These are phyloP conservation scores for Pseudogymnoascus sp. DNA, from an alignment of 2,329 filamentous ascomycete genomes.

Conservation along the genomic window DNA sequence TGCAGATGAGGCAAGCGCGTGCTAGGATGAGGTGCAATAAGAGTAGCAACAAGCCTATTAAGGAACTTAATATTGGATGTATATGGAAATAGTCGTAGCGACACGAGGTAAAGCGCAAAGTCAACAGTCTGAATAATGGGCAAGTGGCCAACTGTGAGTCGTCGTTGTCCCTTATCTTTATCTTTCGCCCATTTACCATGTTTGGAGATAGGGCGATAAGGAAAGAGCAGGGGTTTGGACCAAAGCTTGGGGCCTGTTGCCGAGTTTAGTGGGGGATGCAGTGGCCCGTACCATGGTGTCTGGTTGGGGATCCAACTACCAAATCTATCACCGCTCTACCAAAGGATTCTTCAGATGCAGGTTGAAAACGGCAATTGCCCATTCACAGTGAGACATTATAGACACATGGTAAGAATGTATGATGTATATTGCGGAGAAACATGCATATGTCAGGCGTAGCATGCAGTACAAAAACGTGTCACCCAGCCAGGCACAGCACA, in stretches of 20 bases:
- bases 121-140: neutral
- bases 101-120: neutral
- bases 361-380: neutral
- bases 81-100: neutral
- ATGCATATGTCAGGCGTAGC: neutral
- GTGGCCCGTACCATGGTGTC: neutral
- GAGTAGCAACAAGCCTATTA: neutral
- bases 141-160: neutral
- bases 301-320: neutral
- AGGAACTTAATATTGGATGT: neutral
- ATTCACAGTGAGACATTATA: neutral
- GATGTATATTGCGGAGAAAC: neutral
- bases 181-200: neutral
- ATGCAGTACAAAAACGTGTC: neutral
- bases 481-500: neutral
- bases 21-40: neutral
- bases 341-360: neutral
- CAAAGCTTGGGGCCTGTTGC: no score
- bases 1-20: neutral
- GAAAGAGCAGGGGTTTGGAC: neutral
- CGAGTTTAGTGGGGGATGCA: neutral
- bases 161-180: neutral
- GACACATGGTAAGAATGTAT: neutral
- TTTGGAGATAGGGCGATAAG: neutral
- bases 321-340: neutral